Evolutionary conservation across 2,329 filamentous ascomycete species (phyloP), one percentile per base, ranked within the genome.

Genomic region (Monilinia fructicola): DNA sequence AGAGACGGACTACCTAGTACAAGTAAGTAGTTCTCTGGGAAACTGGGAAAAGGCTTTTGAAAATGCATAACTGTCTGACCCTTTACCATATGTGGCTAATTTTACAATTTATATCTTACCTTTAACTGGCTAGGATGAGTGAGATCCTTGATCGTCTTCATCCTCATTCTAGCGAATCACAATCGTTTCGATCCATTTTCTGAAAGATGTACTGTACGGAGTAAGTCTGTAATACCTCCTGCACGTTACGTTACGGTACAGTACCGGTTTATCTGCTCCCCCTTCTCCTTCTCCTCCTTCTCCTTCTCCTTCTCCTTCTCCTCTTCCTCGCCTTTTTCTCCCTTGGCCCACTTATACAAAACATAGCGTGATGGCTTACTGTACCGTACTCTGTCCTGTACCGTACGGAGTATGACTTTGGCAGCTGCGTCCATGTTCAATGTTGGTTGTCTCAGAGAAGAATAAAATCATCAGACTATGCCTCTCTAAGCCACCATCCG

Each of bases 311-410:
- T 18, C 44, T 46, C 44, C 18, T 21, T 6, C 18, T 46, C 9
- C 23, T 23, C 23, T 58, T 50, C 40, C 21, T 46, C 21, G 10
- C 26, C 38, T 46, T 10, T 23, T 18, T 21, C n/a, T 35, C 18
- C 26, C 26, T 40, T 61, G 50, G 54, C n/a, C 64, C 64, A 65
- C 64, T 14, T 35, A 65, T 65, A 26, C 35, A 65, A 65, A 65
- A 60, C 64, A n/a, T 60, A 65, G 64, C 54, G 40, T 59, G 61
- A 54, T 38, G 31, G 31, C 31, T 35, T 5, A 35, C 31, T 7
- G 31, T 35, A 35, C 31, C 4, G 6, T 4, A 6, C 6, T 4
- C 31, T 4, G 31, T 2, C 4, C 31, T 4, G 31, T 31, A 31
- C 31, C 4, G 6, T 31, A 31, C 31, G 4, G 31, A 4, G 31